Evolutionary conservation across 2,329 filamentous ascomycete species (phyloP), one percentile per base, ranked within the genome.

Genomic region (Xylaria sp.): DNA sequence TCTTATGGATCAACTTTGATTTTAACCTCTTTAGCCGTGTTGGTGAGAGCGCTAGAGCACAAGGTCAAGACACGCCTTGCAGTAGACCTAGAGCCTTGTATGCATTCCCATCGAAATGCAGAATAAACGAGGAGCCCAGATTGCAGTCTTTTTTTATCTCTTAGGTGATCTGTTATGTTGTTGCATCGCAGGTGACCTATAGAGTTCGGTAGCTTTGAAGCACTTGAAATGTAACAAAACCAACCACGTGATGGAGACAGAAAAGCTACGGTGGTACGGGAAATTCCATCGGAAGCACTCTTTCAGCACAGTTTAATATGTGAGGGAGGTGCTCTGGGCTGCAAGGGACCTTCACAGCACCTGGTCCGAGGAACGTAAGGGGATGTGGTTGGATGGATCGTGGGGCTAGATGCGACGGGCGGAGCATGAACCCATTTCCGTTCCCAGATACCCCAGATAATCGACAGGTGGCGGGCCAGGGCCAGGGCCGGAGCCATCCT

Each of bases 21-120:
- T 77, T 77, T 77, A 77, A 60, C 75, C 75, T 77, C 75, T 77
- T 77, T 77, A 77, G 75, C 75, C 75, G 75, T 70, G 60, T 70
- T 66, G 67, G 63, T 46, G 67, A 72, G 57, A 59, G 39, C 23
- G 68, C 62, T 63, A 73, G 70, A 33, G 1, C 71, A 70, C 72
- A 71, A 66, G 68, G 64, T 61, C 62, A 51, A 54, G n/a, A 39
- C 23, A n/a, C 57, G 58, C 66, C 68, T 69, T 71, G n/a, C n/a
- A n/a, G n/a, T n/a, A 62, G 48, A 67, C 67, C 64, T 67, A 71
- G 62, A 71, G 68, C 66, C 66, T 67, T 74, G 62, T 57, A 68
- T 65, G 49, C 9, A 36, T 33, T 59, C 58, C 39, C 36, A 48
- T 51, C 58, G 20, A 41, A 20, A 52, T 8, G n/a, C 65, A 57